These are phyloP conservation scores for Stachybotrys echinatus DNA, from an alignment of 2,329 filamentous ascomycete species.

Conservation along the genomic window DNA sequence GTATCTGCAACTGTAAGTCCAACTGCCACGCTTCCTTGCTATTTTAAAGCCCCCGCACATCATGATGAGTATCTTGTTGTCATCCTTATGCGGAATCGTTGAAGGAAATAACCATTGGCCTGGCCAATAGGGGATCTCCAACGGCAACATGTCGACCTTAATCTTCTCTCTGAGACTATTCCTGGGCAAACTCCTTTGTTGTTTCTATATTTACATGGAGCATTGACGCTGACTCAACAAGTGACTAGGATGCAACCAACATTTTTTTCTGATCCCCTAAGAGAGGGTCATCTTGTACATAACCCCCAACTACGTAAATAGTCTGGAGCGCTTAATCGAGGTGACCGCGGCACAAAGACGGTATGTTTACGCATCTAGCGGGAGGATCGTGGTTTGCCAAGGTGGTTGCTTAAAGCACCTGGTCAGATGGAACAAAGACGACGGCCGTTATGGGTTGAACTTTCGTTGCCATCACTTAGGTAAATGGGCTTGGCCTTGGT, in stretches of 20 bases:
- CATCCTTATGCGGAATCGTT: slow-evolving; percentile 85
- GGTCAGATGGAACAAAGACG: too few species aligned
- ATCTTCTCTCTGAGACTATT: slow-evolving; percentile 49
- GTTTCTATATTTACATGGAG: neutral
- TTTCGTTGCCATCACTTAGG: too few species aligned
- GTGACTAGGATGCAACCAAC: neutral
- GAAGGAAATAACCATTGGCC: slow-evolving; percentile 23
- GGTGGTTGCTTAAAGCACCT: too few species aligned
- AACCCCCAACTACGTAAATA: too few species aligned
- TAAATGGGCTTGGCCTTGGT: too few species aligned
- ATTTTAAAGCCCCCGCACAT: neutral
- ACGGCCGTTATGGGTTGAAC: too few species aligned
- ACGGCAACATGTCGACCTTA: slow-evolving; percentile 42
- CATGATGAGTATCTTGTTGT: slow-evolving; percentile 85
- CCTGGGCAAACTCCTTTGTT: slow-evolving; percentile 2
- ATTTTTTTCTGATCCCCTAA: neutral
- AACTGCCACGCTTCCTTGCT: neutral
- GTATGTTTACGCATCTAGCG: too few species aligned
- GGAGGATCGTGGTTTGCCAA: too few species aligned
- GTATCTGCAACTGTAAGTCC: neutral
- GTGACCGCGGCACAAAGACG: too few species aligned
- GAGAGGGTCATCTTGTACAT: too few species aligned
- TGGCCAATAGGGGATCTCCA: slow-evolving; percentile 20
- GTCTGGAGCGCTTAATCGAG: too few species aligned
- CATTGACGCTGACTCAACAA: neutral